Evolutionary conservation across 495 filamentous ascomycete species (phyloP), one percentile per base, ranked within the genome.

Genomic region (Hyaloscypha finlandica): DNA sequence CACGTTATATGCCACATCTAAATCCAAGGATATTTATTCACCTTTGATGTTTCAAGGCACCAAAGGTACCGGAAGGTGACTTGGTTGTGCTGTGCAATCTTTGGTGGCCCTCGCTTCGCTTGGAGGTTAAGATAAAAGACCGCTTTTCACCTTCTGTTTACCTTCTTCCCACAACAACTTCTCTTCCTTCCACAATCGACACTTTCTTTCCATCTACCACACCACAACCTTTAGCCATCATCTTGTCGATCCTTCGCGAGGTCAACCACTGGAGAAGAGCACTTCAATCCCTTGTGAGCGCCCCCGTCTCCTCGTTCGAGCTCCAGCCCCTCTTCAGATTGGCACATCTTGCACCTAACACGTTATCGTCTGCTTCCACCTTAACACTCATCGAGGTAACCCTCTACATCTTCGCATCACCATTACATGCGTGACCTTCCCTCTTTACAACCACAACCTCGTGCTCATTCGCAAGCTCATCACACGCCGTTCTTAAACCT

Each of bases 191-290:
- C 65, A 19, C 42, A 48, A 2, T 4, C 64, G 14, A 19, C 39
- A 8, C 29, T n/a, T 53, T 19, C 32, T 55, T 32, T 9, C 8
- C 12, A 61, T 55, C 35, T 37, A 37, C 35, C 1, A 37, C 35
- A 59, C 57, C 22, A 30, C 48, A 53, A 61, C 42, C 56, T 60
- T 66, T 39, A 35, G 39, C 53, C 25, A 19, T 45, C n/a, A 54
- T 4, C 51, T 67, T 59, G 65, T 67, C 59, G 63, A 32, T 63
- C 59, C 58, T 57, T 62, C 65, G 65, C 65, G 65, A 67, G 51
- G 22, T 48, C 62, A 9, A 11, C 20, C 35, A 61, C 45, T 61
- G 57, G n/a, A 53, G 57, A 61, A 53, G 32, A 48, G 11, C 33
- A n/a, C 16, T 63, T 39, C 8, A 29, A 51, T n/a, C 5, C 19